A percentile compares a stretch with the other conserved stretches of the same genome.
Evolutionary conservation across 495 filamentous ascomycete species (phyloP).

Genomic region (Tirmania nivea): DNA sequence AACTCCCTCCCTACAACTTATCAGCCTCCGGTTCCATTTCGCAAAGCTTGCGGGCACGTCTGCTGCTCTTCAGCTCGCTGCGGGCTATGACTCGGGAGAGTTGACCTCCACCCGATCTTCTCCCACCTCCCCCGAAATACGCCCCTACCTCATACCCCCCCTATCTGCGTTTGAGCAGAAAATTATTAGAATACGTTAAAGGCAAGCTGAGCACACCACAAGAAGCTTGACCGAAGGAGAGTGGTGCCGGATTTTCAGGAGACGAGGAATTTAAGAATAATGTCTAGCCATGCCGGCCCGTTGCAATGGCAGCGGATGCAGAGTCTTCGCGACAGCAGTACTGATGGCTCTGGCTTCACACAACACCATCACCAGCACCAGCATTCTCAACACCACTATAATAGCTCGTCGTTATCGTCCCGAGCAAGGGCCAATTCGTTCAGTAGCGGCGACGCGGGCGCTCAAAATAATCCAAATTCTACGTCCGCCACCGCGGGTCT

Average conservation of each 20-base stretch:
- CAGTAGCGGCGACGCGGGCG: constrained; percentile 27
- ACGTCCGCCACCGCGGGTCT: too few species aligned
- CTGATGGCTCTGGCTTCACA: constrained; percentile 9
- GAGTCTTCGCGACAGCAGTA: constrained; percentile 14
- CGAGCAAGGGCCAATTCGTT: constrained; percentile 12
- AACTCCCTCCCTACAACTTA: too few species aligned
- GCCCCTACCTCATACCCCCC: constrained; percentile 15
- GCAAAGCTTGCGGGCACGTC: too few species aligned
- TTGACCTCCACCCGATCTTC: constrained; percentile 19
- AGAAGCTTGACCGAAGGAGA: too few species aligned
- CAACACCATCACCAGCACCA: too few species aligned
- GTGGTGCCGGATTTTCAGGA: too few species aligned
- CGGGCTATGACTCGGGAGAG: constrained; percentile 21
- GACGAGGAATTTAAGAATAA: neutral
- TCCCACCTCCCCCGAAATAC: constrained; percentile 7
- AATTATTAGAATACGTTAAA: too few species aligned
- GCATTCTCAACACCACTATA: too few species aligned
- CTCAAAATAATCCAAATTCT: constrained; percentile 11
- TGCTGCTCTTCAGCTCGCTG: neutral
- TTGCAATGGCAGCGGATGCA: constrained; percentile 16
- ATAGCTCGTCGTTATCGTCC: too few species aligned
- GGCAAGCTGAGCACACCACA: too few species aligned
- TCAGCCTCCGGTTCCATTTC: too few species aligned
- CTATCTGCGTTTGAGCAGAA: neutral
- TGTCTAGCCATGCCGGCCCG: neutral